Evolutionary conservation across 768 basidiomycete genomes (phyloP).

Genomic region (Mycena galericulata): DNA sequence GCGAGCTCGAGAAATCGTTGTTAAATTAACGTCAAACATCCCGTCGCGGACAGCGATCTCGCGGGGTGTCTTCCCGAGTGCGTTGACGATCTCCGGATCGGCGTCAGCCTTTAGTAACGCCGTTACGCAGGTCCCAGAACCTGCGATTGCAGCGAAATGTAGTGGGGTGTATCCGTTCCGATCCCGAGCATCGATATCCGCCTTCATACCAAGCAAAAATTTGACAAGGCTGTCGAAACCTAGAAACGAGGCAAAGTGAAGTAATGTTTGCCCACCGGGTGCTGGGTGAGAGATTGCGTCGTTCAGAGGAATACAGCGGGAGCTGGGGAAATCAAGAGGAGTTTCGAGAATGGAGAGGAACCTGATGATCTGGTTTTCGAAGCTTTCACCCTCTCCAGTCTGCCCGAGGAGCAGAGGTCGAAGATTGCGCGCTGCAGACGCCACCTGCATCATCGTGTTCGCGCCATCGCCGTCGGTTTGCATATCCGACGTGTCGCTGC

Average conservation of each 20-base stretch:
- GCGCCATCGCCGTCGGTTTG: conserved; percentile 43
- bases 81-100: conserved; percentile 80
- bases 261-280: conserved; percentile 82
- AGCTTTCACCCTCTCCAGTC: conserved; percentile 67
- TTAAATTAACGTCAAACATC: conserved; percentile 52
- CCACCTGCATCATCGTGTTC: conserved; percentile 66
- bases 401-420: conserved; percentile 61
- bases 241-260: conserved; percentile 88
- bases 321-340: conserved; percentile 58
- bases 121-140: conserved; percentile 71
- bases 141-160: conserved; percentile 83
- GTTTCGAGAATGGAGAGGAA: conserved; percentile 85
- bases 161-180: conserved; percentile 91
- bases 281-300: conserved; percentile 79
- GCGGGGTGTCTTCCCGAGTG: conserved; percentile 74
- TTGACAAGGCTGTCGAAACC: conserved; percentile 76
- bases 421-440: conserved; percentile 44
- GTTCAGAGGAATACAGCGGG: conserved; percentile 55
- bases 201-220: conserved; percentile 78
- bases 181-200: conserved; percentile 88
- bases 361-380: conserved; percentile 83
- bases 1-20: conserved; percentile 8
- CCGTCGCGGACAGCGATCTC: conserved; percentile 65
- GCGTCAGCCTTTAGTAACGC: conserved; percentile 86
- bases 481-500: conserved; percentile 57